Conservation (phyloP, 2,329 filamentous ascomycete genomes). For the Lasiodiplodia sp. region DNA sequence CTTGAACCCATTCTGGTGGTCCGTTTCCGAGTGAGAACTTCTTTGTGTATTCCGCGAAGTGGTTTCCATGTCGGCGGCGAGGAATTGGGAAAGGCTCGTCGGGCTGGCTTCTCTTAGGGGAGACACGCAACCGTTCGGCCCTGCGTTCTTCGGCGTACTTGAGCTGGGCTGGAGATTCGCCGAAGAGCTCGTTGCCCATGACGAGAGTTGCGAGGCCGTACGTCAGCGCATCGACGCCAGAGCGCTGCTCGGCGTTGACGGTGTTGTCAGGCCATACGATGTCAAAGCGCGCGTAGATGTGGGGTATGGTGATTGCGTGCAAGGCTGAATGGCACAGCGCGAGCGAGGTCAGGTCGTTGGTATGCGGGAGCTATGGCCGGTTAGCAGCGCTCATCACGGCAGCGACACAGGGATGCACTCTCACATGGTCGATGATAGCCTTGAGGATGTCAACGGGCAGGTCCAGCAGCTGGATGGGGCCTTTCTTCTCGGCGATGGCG, state of each 20-base stretch:
- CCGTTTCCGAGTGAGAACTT: constrained; percentile 89
- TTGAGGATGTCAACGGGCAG: constrained; percentile 80
- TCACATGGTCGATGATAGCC: constrained; percentile 78
- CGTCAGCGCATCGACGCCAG: constrained; percentile 81
- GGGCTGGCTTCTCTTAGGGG: background rate
- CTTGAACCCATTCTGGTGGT: constrained; percentile 77
- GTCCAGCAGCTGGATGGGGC: constrained; percentile 72
- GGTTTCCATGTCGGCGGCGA: constrained; percentile 67
- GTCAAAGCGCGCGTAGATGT: constrained; percentile 85
- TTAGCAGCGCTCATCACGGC: constrained; percentile 21
- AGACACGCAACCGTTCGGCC: constrained; percentile 13
- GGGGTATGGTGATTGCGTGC: constrained; percentile 76
- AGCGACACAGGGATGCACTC: constrained; percentile 15
- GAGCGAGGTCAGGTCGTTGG: constrained; percentile 80
- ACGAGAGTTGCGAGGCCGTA: constrained; percentile 83
- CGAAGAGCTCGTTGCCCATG: constrained; percentile 72
- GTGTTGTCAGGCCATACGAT: constrained; percentile 85
- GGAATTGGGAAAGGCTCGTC: constrained; percentile 45
- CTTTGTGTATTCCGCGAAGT: constrained; percentile 79
- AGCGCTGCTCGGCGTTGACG: constrained; percentile 68
- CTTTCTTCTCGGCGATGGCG: constrained; percentile 53
- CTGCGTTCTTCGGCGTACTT: constrained; percentile 29
- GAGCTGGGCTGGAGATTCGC: constrained; percentile 53
- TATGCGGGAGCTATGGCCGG: constrained; percentile 72
- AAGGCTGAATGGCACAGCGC: constrained; percentile 80